Percentiles rank a stretch among this genome's conserved stretches.
Conservation (phyloP, 2,329 filamentous ascomycete species). For the Trichoderma pleuroti region DNA sequence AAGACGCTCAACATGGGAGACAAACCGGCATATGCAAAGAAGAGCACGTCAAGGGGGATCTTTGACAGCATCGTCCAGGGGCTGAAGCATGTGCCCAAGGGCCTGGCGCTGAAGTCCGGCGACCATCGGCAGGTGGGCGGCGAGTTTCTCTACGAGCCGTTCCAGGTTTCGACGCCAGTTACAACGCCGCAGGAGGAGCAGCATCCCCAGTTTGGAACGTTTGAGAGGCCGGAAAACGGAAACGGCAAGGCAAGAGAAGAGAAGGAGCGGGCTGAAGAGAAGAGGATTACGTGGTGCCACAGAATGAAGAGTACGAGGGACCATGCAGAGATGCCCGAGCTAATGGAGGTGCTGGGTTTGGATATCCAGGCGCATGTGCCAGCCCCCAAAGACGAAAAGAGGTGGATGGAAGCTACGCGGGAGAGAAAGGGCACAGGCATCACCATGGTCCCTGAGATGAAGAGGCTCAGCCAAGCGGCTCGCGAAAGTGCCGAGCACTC, state of each 20-base stretch:
- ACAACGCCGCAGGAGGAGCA: conserved; percentile 41
- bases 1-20: conserved; percentile 58
- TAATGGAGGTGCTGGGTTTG: conserved; percentile 61
- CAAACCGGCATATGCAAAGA: conserved; percentile 62
- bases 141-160: conserved; percentile 71
- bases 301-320: conserved; percentile 77
- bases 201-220: conserved; percentile 22
- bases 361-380: conserved; percentile 31
- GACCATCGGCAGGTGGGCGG: conserved; percentile 69
- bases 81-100: conserved; percentile 54
- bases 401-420: conserved; percentile 40
- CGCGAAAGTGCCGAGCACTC: background rate
- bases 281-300: conserved; percentile 73
- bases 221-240: conserved; percentile 22
- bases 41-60: conserved; percentile 49
- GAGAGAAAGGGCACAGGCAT: conserved; percentile 52
- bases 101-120: conserved; percentile 60
- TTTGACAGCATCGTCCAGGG: conserved; percentile 55
- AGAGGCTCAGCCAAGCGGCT: conserved; percentile 37
- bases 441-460: conserved; percentile 50
- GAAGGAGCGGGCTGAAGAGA: conserved; percentile 44
- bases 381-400: conserved; percentile 4
- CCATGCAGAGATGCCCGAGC: conserved; percentile 66
- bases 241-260: conserved; percentile 23
- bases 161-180: conserved; percentile 43